A percentile compares a stretch with the other conserved stretches of the same genome.
Evolutionary conservation across 495 filamentous ascomycete genomes (phyloP).

Genomic region (Tuber aestivum): DNA sequence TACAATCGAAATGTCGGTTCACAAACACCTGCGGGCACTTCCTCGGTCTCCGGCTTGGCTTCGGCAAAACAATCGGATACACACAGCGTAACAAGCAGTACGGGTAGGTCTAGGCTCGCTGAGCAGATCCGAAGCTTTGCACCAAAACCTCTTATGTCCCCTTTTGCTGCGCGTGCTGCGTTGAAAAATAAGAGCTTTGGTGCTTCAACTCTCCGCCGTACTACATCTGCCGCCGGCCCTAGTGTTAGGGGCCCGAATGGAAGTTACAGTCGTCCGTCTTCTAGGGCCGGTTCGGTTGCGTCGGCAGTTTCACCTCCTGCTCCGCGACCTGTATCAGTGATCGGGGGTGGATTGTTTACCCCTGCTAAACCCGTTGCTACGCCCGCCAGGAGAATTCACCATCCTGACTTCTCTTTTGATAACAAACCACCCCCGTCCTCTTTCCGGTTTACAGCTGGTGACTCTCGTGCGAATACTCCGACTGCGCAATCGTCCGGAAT

Average conservation of each 20-base stretch:
- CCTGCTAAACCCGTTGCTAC: conserved; percentile 6
- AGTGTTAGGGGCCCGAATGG: neutral
- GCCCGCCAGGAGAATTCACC: conserved; percentile 17
- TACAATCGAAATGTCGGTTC: neutral
- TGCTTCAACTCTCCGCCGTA: conserved; percentile 8
- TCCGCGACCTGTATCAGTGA: neutral
- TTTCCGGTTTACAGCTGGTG: conserved; percentile 18
- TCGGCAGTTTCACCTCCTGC: conserved; percentile 10
- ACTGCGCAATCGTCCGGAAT: neutral
- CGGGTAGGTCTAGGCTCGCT: conserved; percentile 2
- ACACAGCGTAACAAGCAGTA: conserved; percentile 5
- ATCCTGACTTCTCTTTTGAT: conserved; percentile 27
- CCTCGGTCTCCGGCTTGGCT: neutral
- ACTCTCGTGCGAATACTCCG: conserved; percentile 9
- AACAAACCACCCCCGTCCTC: conserved; percentile 17
- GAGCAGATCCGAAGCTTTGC: conserved; percentile 18
- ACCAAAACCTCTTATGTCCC: conserved; percentile 24
- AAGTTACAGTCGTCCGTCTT: conserved; percentile 2
- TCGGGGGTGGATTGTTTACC: conserved; percentile 7
- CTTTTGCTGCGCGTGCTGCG: conserved; percentile 21
- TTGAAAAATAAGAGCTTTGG: conserved; percentile 11
- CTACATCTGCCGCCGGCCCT: conserved; percentile 7
- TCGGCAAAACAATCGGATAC: neutral
- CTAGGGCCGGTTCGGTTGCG: conserved; percentile 11
- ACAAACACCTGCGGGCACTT: conserved; percentile 1